phyloP scores from a whole-genome alignment of 2,329 filamentous ascomycete genomes.

The Phaeosphaeria sp. region DNA sequence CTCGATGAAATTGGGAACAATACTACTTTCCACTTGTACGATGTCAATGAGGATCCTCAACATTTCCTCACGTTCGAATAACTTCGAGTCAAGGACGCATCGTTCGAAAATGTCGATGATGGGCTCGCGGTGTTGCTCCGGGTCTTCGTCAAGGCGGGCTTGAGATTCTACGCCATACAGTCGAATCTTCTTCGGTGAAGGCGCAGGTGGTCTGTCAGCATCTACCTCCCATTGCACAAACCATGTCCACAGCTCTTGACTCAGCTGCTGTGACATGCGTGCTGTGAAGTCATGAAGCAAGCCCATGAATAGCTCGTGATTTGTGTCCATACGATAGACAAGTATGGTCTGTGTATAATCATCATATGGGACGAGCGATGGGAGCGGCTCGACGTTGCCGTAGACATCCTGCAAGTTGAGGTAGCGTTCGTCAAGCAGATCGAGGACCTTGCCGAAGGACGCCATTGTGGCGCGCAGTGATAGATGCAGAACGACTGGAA shows the following conservation, averaged over 20 bases:
- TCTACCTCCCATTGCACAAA: constrained; percentile 40
- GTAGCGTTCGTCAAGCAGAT: constrained; percentile 41
- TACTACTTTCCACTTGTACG: constrained; percentile 29
- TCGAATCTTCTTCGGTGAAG: constrained; percentile 33
- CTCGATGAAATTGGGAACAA: constrained; percentile 45
- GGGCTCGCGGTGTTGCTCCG: constrained; percentile 9
- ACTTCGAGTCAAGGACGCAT: constrained; percentile 25
- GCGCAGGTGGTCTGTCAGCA: constrained; percentile 2
- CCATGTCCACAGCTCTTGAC: constrained; percentile 43
- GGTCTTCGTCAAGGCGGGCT: background rate
- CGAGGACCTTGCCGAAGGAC: constrained; percentile 35
- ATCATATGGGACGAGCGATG: constrained; percentile 40
- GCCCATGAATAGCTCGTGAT: constrained; percentile 33
- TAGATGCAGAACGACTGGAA: background rate
- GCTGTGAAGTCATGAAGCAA: constrained; percentile 40
- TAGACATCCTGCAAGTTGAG: constrained; percentile 39
- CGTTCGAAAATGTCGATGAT: constrained; percentile 22
- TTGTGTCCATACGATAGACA: constrained; percentile 35
- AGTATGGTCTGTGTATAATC: constrained; percentile 30
- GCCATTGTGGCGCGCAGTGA: constrained; percentile 25
- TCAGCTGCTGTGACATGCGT: constrained; percentile 16
- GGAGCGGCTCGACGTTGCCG: constrained; percentile 38
- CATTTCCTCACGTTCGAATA: constrained; percentile 38
- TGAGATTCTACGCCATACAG: constrained; percentile 9
- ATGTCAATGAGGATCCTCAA: constrained; percentile 41